Conservation (phyloP, 768 basidiomycete species). For the Chlorophyllum brunneum region DNA sequence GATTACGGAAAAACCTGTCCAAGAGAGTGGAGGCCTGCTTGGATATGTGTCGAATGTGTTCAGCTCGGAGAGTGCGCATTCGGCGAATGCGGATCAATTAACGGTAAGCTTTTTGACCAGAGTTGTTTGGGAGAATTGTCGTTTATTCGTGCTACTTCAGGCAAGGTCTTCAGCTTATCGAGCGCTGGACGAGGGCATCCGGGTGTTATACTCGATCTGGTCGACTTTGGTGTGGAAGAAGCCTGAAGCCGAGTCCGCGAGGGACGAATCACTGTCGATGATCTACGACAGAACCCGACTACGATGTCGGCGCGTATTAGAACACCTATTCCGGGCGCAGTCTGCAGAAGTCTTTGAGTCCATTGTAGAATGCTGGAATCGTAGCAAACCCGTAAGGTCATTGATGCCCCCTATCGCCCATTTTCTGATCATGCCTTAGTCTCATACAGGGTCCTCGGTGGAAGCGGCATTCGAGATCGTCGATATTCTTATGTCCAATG, state of each 20-base stretch:
- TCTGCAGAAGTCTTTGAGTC: conserved; percentile 82
- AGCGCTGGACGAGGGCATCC: conserved; percentile 76
- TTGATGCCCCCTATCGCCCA: neutral
- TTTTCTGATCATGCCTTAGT: conserved; percentile 10
- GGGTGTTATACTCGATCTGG: conserved; percentile 79
- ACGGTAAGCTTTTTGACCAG: conserved; percentile 38
- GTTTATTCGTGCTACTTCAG: conserved; percentile 30
- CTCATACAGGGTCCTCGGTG: conserved; percentile 36
- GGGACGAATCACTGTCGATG: conserved; percentile 64
- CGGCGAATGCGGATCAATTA: conserved; percentile 49
- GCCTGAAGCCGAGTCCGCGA: conserved; percentile 42
- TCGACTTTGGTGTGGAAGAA: conserved; percentile 49
- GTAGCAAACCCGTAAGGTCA: conserved; percentile 44
- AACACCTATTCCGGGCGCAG: conserved; percentile 80
- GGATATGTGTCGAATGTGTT: conserved; percentile 94
- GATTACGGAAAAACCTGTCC: conserved; percentile 45
- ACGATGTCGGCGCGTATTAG: conserved; percentile 76
- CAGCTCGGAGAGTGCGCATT: conserved; percentile 56
- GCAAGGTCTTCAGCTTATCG: conserved; percentile 71
- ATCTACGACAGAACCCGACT: conserved; percentile 63
- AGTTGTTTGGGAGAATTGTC: neutral
- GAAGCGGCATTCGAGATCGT: conserved; percentile 75
- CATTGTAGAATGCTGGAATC: conserved; percentile 78
- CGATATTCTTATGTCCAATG: conserved; percentile 78
- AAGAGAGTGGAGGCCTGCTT: conserved; percentile 65